Conservation (phyloP, 495 filamentous ascomycete genomes). For the Umbilicaria muhlenbergii region DNA sequence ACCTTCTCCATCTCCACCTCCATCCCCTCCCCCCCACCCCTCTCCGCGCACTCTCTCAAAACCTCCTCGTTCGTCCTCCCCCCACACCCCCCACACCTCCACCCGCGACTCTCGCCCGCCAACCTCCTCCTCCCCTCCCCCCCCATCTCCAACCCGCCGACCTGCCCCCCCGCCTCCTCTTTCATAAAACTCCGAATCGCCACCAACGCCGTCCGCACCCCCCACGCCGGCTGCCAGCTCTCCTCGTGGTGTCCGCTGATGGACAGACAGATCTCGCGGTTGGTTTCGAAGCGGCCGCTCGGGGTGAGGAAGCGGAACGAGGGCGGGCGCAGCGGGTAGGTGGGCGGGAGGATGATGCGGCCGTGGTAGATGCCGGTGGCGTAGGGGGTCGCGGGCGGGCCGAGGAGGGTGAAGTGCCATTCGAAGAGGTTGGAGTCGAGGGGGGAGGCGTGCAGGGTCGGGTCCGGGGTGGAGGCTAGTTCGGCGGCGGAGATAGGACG, state of each 20-base stretch:
- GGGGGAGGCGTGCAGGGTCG: constrained; percentile 54
- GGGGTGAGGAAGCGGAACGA: constrained; percentile 91
- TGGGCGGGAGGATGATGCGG: constrained; percentile 75
- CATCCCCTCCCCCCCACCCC: constrained; percentile 22
- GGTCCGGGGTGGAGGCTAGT: constrained; percentile 40
- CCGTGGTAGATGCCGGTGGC: constrained; percentile 80
- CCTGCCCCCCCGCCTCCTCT: constrained; percentile 46
- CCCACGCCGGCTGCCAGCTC: constrained; percentile 97
- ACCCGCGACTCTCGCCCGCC: constrained; percentile 44
- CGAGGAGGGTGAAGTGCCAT: constrained; percentile 97
- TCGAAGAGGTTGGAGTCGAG: constrained; percentile 85
- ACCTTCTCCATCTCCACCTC: constrained; percentile 20
- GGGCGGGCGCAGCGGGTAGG: constrained; percentile 81
- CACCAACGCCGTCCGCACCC: constrained; percentile 49
- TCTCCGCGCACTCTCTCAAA: constrained; percentile 38
- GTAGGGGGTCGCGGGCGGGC: constrained; percentile 71
- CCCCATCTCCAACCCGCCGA: constrained; percentile 70
- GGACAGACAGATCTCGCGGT: constrained; percentile 88
- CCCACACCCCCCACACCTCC: constrained; percentile 49
- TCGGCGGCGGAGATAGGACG: constrained; percentile 70
- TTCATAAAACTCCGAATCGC: constrained; percentile 37
- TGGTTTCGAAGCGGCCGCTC: constrained; percentile 84
- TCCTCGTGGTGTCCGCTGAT: constrained; percentile 95
- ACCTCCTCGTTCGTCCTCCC: constrained; percentile 54
- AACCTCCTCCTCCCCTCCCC: constrained; percentile 45